Conservation (phyloP, 805 yeast genomes). For the Spathaspora hagerdaliae region DNA sequence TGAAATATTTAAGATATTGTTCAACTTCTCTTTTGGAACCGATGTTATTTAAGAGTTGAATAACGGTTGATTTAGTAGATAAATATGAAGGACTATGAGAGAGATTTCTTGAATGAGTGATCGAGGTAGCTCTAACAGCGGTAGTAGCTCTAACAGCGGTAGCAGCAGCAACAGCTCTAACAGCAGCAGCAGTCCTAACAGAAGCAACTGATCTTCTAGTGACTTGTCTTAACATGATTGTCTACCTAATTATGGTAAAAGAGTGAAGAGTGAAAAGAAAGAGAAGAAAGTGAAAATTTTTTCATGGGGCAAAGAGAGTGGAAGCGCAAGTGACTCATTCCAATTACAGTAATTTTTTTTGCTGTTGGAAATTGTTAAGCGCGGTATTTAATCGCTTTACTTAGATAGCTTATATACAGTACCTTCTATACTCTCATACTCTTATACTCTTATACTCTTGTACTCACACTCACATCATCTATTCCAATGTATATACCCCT, state of each 20-base stretch:
- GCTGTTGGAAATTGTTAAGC: not conserved
- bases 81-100: constrained; percentile 7
- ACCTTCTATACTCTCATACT: too few relatives aligned
- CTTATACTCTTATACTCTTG: too few relatives aligned
- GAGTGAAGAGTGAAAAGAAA: too few relatives aligned
- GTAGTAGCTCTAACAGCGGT: not conserved
- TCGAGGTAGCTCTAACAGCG: not conserved
- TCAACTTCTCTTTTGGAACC: constrained; percentile 98
- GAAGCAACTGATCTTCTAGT: constrained; percentile 5
- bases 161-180: not conserved
- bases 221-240: constrained; percentile 18
- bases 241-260: not conserved
- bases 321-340: not conserved
- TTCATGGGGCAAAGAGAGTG: too few relatives aligned
- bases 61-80: constrained; percentile 90
- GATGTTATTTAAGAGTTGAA: constrained; percentile 89
- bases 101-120: not conserved
- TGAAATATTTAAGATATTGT: constrained; percentile 93
- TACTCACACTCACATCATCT: too few relatives aligned
- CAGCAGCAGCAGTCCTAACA: not conserved
- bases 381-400: not conserved
- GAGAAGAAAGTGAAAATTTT: too few relatives aligned
- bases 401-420: too few relatives aligned
- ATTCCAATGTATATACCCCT: not conserved
- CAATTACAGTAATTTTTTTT: not conserved